Conservation (phyloP, 345 rosid genomes). For the Populus pruinosa region DNA sequence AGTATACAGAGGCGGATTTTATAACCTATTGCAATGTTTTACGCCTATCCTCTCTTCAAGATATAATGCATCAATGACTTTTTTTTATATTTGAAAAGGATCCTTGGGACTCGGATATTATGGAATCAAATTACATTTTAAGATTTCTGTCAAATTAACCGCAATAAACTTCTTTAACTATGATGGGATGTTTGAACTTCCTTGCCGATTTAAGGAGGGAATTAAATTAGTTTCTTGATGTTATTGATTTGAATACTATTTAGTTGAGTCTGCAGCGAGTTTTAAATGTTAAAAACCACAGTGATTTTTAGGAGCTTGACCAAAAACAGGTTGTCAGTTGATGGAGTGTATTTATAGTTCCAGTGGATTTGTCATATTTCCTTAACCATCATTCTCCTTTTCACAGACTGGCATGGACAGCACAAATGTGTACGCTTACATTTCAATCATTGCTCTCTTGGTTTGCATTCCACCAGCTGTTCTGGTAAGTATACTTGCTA, state of each 20-base stretch:
- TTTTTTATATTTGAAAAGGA: not conserved
- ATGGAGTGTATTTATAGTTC: not conserved
- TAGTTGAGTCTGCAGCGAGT: not conserved
- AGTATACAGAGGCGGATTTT: not conserved
- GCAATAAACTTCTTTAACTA: not conserved
- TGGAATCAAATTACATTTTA: not conserved
- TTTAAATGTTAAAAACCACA: not conserved
- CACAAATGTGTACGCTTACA: constrained; percentile 87
- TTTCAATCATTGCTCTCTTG: constrained; percentile 84
- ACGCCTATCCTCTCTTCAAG: not conserved
- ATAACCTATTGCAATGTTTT: not conserved
- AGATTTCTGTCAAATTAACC: not conserved
- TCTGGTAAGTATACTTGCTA: constrained; percentile 45
- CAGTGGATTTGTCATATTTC: not conserved
- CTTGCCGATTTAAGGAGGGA: not conserved
- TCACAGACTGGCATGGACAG: constrained; percentile 97
- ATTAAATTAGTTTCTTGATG: not conserved
- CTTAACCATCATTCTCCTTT: not conserved
- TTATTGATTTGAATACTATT: not conserved
- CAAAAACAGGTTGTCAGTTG: not conserved
- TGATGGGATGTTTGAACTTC: too few relatives aligned
- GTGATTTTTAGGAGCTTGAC: not conserved
- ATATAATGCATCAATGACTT: not conserved
- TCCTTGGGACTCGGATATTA: not conserved
- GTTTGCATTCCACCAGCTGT: constrained; percentile 91